phyloP scores from a whole-genome alignment of 257 asterid genomes.

The Agastache rugosa region DNA sequence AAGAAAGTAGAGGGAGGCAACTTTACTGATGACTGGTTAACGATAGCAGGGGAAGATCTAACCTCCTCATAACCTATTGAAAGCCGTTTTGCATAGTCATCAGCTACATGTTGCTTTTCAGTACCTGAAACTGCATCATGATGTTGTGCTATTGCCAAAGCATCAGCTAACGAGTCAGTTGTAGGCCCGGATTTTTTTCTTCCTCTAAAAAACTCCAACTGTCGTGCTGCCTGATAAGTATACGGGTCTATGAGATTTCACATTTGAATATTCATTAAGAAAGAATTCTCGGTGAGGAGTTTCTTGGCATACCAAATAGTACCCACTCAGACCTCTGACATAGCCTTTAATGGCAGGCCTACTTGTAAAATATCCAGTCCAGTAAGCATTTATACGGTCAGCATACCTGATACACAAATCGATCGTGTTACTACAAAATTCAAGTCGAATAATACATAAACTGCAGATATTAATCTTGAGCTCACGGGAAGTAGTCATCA shows the following conservation, averaged over 20 bases:
- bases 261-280: slow-evolving; percentile 25
- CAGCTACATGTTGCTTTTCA: slow-evolving; percentile 89
- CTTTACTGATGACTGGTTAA: neutral
- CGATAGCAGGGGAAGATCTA: slow-evolving; percentile 25
- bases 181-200: slow-evolving; percentile 71
- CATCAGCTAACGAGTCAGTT: slow-evolving; percentile 77
- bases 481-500: slow-evolving; percentile 97
- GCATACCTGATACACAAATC: slow-evolving; percentile 72
- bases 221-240: slow-evolving; percentile 86
- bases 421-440: slow-evolving; percentile 20
- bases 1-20: neutral
- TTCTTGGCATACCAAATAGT: slow-evolving; percentile 60
- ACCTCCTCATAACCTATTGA: slow-evolving; percentile 93
- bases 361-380: slow-evolving; percentile 99
- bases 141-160: slow-evolving; percentile 92
- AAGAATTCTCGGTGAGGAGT: neutral
- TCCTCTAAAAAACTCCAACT: slow-evolving; percentile 78
- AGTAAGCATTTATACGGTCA: slow-evolving; percentile 83
- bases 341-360: slow-evolving; percentile 86
- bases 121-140: slow-evolving; percentile 98
- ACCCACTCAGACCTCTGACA: slow-evolving; percentile 87
- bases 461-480: slow-evolving; percentile 12
- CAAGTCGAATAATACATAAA: neutral
- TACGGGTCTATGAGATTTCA: slow-evolving; percentile 35
- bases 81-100: slow-evolving; percentile 94